Evolutionary conservation across 371 early-diverging fungal species (phyloP).

Genomic region (Phascolomyces articulosus): DNA sequence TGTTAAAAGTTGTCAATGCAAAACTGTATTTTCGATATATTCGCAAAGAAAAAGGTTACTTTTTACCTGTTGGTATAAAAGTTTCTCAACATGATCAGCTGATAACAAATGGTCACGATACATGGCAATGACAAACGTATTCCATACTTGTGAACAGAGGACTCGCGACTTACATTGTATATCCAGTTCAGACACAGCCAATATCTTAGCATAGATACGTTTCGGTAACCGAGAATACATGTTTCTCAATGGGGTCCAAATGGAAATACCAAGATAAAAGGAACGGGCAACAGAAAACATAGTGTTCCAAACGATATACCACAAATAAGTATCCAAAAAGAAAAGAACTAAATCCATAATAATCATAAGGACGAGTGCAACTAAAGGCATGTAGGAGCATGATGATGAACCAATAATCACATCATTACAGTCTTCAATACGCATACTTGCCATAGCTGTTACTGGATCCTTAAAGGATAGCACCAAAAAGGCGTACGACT

Average conservation of each 20-base stretch:
- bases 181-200: slow-evolving; percentile 71
- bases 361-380: slow-evolving; percentile 75
- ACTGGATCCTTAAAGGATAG: slow-evolving; percentile 82
- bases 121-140: slow-evolving; percentile 86
- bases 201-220: slow-evolving; percentile 78
- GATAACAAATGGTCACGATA: slow-evolving; percentile 84
- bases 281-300: slow-evolving; percentile 78
- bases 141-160: slow-evolving; percentile 86
- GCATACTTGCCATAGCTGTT: slow-evolving; percentile 61
- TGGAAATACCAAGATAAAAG: slow-evolving; percentile 81
- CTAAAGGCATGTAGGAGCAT: slow-evolving; percentile 65
- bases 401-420: slow-evolving; percentile 46
- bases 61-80: slow-evolving; percentile 78
- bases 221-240: slow-evolving; percentile 85
- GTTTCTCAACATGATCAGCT: slow-evolving; percentile 71
- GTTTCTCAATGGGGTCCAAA: slow-evolving; percentile 87
- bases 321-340: slow-evolving; percentile 89
- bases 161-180: slow-evolving; percentile 73
- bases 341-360: slow-evolving; percentile 75
- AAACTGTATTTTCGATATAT: slow-evolving; percentile 15
- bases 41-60: background rate
- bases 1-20: background rate
- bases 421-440: slow-evolving; percentile 57
- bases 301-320: slow-evolving; percentile 88
- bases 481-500: slow-evolving; percentile 81